Evolutionary conservation across 2,329 filamentous ascomycete species (phyloP), one percentile per base, ranked within the genome.

Genomic region (Venturia asperata): DNA sequence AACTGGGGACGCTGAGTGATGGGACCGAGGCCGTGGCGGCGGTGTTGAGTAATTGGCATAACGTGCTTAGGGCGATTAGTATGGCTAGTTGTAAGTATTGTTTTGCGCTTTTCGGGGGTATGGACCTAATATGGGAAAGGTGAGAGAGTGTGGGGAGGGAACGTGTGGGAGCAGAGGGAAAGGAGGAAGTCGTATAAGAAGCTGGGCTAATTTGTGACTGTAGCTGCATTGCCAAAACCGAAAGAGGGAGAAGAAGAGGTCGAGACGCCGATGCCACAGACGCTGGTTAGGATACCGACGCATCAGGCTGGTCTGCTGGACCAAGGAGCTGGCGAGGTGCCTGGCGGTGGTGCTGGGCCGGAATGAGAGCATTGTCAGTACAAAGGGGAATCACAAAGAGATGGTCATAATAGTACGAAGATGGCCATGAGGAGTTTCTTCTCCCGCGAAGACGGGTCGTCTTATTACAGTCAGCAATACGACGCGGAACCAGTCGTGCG

Each of bases 41-140:
- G n/a, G 90, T 95, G 27, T 80, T 95, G 73, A 85, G 87, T 64
- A 95, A 94, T 74, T 95, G 91, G 91, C 88, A 92, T 75, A 92
- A 91, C 70, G 90, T 95, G 68, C 81, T 95, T 67, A 83, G 88
- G 69, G 90, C 90, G 52, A 92, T 95, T 72, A 89, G 89, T 72
- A 92, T 94, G 89, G 91, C 91, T 67, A 92, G 89, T 67, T 83
- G 90, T 92, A 81, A 72, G 85, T 60, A 30, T 56, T n/a, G 10
- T 43, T 42, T 55, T 17, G 5, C 17, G 10, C 15, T 55, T 30
- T 55, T 15, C 13, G 9, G 39, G 39, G 39, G 3, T 15, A 9
- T 41, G 39, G n/a, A n/a, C n/a, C n/a, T n/a, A n/a, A n/a, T n/a
- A n/a, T 41, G 4, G 10, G 9, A 11, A 2, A 41, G 49, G 21